Conservation (phyloP, 208 protist genomes). For the Trypanosoma rangeli region DNA sequence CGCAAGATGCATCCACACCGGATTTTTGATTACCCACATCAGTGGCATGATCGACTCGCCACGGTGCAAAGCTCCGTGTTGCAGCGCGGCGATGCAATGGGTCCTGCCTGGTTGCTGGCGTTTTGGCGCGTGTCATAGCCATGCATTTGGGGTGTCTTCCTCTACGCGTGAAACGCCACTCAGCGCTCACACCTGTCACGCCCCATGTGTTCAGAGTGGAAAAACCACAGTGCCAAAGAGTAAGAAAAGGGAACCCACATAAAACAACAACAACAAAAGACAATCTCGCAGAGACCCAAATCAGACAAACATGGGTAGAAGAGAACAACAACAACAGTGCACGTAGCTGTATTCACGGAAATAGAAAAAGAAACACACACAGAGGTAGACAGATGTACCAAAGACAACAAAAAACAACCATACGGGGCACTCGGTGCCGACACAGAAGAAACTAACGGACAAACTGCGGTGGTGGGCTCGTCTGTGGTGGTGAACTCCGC, state of each 20-base stretch:
- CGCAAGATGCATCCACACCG: background rate
- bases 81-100: background rate
- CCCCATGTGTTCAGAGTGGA: background rate
- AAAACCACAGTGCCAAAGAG: background rate
- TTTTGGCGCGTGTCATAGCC: background rate
- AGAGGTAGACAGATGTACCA: background rate
- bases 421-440: background rate
- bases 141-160: background rate
- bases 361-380: too few relatives aligned
- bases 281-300: too few relatives aligned
- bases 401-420: background rate
- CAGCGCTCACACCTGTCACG: background rate
- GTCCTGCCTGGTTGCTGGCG: background rate
- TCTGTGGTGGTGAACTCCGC: conserved; percentile 66
- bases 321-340: background rate
- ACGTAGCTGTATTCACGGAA: background rate
- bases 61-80: background rate
- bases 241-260: background rate
- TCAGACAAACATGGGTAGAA: background rate
- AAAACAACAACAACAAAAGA: too few relatives aligned
- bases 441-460: conserved; percentile 40
- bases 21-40: background rate
- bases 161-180: background rate
- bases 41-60: background rate
- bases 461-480: conserved; percentile 70